Evolutionary conservation across 73 alveolate genomes (phyloP).

Genomic region (Paraurostyla sp.): DNA sequence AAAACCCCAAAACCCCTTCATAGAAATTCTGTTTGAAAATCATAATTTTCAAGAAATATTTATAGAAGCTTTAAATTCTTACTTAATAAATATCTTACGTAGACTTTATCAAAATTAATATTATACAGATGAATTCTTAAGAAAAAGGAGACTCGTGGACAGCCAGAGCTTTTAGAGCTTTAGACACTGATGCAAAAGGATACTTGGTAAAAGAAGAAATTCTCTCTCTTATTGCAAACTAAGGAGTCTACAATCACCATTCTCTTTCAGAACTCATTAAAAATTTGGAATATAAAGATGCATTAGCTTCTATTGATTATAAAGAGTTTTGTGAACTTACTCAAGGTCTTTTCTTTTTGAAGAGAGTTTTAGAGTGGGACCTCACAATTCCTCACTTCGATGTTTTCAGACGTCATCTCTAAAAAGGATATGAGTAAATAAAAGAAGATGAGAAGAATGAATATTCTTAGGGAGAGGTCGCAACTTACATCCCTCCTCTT

Average conservation of each 20-base stretch:
- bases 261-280: neutral
- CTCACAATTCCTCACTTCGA: conserved; percentile 1
- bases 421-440: neutral
- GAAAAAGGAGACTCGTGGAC: conserved; percentile 53
- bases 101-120: too few relatives aligned
- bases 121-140: too few relatives aligned
- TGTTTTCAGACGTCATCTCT: neutral
- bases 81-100: too few relatives aligned
- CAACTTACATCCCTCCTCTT: conserved; percentile 67
- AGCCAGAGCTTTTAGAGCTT: conserved; percentile 57
- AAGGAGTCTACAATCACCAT: conserved; percentile 9
- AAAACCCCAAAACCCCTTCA: too few relatives aligned
- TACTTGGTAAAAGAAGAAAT: neutral
- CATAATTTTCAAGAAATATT: too few relatives aligned
- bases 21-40: too few relatives aligned
- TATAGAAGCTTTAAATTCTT: too few relatives aligned
- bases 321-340: neutral
- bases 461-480: conserved; percentile 44
- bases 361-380: conserved; percentile 16
- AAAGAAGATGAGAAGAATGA: neutral
- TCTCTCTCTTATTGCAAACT: neutral
- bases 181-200: conserved; percentile 32
- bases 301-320: neutral
- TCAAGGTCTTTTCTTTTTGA: conserved; percentile 20
- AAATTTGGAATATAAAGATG: neutral